A percentile compares a stretch with the other conserved stretches of the same genome.
Evolutionary conservation across 1,284 basidiomycete species (phyloP).

Genomic region (Microbotryum violaceum): DNA sequence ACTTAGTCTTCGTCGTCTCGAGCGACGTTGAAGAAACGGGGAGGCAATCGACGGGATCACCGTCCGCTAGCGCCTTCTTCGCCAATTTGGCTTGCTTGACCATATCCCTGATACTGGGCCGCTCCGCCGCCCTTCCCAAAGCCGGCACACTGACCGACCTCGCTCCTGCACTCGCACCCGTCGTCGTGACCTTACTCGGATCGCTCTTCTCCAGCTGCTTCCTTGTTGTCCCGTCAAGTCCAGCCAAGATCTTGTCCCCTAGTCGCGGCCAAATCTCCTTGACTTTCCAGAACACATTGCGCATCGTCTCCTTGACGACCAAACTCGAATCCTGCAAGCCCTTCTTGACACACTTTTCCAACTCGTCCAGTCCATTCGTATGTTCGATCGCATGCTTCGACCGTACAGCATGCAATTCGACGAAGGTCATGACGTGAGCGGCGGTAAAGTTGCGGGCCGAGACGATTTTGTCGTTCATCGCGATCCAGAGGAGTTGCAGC

Average conservation of each 20-base stretch:
- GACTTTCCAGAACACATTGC: constrained; percentile 74
- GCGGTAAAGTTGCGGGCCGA: constrained; percentile 63
- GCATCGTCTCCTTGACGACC: constrained; percentile 64
- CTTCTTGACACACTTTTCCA: constrained; percentile 66
- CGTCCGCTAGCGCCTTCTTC: constrained; percentile 2
- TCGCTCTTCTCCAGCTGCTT: constrained; percentile 82
- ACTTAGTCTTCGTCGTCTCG: too few relatives aligned
- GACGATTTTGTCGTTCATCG: constrained; percentile 73
- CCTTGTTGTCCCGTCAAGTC: constrained; percentile 60
- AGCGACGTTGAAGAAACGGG: too few relatives aligned
- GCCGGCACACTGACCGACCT: constrained; percentile 8
- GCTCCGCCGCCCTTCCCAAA: background rate
- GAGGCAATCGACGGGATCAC: too few relatives aligned
- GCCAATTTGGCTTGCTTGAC: constrained; percentile 21
- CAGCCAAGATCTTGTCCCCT: constrained; percentile 56
- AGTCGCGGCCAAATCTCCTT: constrained; percentile 65
- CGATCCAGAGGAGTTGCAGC: constrained; percentile 62
- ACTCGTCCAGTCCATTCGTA: constrained; percentile 54
- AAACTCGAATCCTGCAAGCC: constrained; percentile 71
- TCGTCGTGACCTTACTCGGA: constrained; percentile 48
- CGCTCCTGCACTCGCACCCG: constrained; percentile 41
- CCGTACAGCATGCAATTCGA: constrained; percentile 36
- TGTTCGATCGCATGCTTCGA: constrained; percentile 38
- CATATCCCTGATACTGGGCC: constrained; percentile 19
- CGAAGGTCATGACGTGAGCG: constrained; percentile 38